Evolutionary conservation across 129 eudicot species (phyloP).

Genomic region (Chrysanthemum makinoi): DNA sequence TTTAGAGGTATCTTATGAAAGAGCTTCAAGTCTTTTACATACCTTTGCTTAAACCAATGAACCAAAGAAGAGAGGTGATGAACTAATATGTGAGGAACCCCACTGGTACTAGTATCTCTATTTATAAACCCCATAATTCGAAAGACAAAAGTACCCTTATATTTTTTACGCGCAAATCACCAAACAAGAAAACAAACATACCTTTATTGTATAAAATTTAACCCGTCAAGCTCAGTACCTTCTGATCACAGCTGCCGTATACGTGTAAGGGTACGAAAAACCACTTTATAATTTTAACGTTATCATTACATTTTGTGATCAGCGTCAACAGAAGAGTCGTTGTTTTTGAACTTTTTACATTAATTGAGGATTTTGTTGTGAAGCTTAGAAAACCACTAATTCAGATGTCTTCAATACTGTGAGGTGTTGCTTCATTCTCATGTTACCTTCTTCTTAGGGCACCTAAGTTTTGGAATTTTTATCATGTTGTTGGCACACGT

Average conservation of each 20-base stretch:
- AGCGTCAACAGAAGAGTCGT: slow-evolving; percentile 24
- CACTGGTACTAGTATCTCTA: not conserved
- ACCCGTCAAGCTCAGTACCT: slow-evolving; percentile 30
- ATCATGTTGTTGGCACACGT: slow-evolving; percentile 7
- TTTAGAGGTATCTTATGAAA: not conserved
- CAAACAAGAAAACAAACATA: slow-evolving; percentile 10
- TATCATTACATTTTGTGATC: slow-evolving; percentile 9
- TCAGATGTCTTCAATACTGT: slow-evolving; percentile 23
- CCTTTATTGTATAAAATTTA: slow-evolving; percentile 13
- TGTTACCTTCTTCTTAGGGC: slow-evolving; percentile 46
- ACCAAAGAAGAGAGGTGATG: slow-evolving; percentile 17
- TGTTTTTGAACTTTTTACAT: slow-evolving; percentile 45
- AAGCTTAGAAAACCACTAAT: slow-evolving; percentile 29
- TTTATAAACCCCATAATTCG: slow-evolving; percentile 11
- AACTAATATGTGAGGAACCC: slow-evolving; percentile 20
- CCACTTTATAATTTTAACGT: not conserved
- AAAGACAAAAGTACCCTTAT: slow-evolving; percentile 35
- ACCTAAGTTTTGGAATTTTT: slow-evolving; percentile 36
- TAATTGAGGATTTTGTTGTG: slow-evolving; percentile 33
- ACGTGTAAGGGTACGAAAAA: slow-evolving; percentile 44
- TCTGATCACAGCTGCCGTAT: slow-evolving; percentile 35
- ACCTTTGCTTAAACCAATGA: slow-evolving; percentile 24
- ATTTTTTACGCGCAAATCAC: slow-evolving; percentile 20
- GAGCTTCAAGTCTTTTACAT: not conserved
- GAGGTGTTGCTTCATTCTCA: slow-evolving; percentile 41